Evolutionary conservation across 2,329 filamentous ascomycete genomes (phyloP).

Genomic region (Rugonectria rugulosa): DNA sequence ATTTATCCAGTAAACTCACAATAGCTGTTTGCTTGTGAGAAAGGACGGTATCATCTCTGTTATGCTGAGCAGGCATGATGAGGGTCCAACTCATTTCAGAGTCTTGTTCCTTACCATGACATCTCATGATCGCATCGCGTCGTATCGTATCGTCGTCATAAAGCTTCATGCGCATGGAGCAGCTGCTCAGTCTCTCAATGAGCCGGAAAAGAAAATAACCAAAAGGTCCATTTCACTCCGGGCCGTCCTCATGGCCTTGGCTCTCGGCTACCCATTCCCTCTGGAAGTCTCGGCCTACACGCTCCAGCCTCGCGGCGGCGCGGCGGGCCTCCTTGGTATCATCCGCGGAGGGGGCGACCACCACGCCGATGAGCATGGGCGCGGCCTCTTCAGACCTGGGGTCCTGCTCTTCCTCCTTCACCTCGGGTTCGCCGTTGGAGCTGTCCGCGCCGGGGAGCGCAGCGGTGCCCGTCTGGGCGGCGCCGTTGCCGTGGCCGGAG

Average conservation of each 20-base stretch:
- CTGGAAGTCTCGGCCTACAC: constrained; percentile 63
- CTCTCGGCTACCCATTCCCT: constrained; percentile 54
- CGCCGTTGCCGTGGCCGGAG: constrained; percentile 19
- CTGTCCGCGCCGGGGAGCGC: constrained; percentile 17
- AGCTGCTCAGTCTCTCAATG: background rate
- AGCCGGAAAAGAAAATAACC: too few relatives aligned
- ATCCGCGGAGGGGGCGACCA: constrained; percentile 58
- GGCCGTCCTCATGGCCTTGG: constrained; percentile 35
- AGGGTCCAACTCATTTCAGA: background rate
- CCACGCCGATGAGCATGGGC: constrained; percentile 62
- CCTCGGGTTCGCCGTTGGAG: constrained; percentile 20
- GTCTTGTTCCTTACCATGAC: constrained; percentile 23
- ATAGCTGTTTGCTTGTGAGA: background rate
- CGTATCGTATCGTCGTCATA: constrained; percentile 38
- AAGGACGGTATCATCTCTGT: background rate
- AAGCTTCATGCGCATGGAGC: constrained; percentile 24
- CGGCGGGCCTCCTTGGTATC: constrained; percentile 59
- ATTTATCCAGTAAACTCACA: background rate
- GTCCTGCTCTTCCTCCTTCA: constrained; percentile 23
- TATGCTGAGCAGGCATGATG: background rate
- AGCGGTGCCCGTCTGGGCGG: constrained; percentile 15
- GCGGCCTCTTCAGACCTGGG: constrained; percentile 46
- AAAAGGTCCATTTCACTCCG: constrained; percentile 40
- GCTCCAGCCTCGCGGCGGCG: constrained; percentile 61
- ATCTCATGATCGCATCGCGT: constrained; percentile 25